Evolutionary conservation across 306 rosid genomes (phyloP).

Genomic region (Prinsepia uniflora): DNA sequence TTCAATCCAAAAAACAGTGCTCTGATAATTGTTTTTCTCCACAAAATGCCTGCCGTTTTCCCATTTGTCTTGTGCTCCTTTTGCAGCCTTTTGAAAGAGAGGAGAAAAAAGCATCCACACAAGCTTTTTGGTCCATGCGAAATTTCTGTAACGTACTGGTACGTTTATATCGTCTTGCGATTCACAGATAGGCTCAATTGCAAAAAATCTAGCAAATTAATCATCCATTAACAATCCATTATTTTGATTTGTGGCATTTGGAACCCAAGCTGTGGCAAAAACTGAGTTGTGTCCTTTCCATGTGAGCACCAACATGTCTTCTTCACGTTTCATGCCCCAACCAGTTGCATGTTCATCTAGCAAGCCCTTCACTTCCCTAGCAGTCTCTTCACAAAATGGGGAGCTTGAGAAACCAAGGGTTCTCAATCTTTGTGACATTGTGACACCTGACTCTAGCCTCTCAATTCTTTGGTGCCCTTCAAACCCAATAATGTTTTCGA

Average conservation of each 20-base stretch:
- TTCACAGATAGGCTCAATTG: constrained; percentile 7
- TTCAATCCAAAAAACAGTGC: constrained; percentile 19
- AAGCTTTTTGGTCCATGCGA: not conserved
- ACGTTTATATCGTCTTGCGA: not conserved
- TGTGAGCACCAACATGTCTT: constrained; percentile 74
- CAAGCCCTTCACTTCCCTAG: constrained; percentile 62
- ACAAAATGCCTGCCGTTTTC: constrained; percentile 38
- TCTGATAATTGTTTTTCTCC: constrained; percentile 19
- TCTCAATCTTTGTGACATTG: constrained; percentile 57
- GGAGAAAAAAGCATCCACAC: constrained; percentile 8
- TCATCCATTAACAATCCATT: constrained; percentile 31
- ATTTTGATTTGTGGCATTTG: constrained; percentile 16
- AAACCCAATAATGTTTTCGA: constrained; percentile 64
- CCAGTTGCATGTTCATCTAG: constrained; percentile 96
- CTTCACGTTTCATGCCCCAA: constrained; percentile 97
- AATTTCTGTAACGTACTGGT: too few relatives aligned
- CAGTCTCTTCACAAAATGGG: constrained; percentile 62
- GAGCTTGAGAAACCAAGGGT: constrained; percentile 48
- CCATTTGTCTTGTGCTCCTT: constrained; percentile 24
- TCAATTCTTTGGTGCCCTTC: constrained; percentile 75
- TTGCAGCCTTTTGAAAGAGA: constrained; percentile 35
- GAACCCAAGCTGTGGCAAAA: constrained; percentile 83
- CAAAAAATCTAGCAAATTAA: not conserved
- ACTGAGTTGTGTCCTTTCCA: constrained; percentile 97
- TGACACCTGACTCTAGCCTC: constrained; percentile 54